These are phyloP conservation scores for Claviceps sp. DNA, from an alignment of 2,329 filamentous ascomycete genomes.

Conservation along the genomic window DNA sequence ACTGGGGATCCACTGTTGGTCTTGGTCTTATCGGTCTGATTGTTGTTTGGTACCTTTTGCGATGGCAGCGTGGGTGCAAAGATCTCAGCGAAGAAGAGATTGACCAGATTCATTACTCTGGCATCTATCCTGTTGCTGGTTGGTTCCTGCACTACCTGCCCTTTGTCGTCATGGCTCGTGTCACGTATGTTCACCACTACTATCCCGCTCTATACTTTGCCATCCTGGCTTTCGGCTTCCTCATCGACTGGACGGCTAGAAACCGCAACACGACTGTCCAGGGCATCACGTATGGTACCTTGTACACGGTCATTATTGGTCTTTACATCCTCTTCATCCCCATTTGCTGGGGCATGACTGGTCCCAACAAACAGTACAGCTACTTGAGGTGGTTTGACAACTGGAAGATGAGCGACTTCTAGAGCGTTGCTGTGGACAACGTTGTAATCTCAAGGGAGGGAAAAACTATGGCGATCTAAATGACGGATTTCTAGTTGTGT, in stretches of 20 bases:
- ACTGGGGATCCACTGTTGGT: conserved; percentile 82
- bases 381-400: conserved; percentile 88
- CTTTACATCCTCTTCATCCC: conserved; percentile 85
- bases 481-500: neutral
- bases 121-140: conserved; percentile 78
- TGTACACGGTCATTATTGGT: conserved; percentile 64
- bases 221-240: conserved; percentile 79
- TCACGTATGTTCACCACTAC: conserved; percentile 98
- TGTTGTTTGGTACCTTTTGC: conserved; percentile 71
- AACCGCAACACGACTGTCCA: conserved; percentile 51
- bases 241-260: conserved; percentile 69
- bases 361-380: conserved; percentile 66
- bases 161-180: conserved; percentile 94
- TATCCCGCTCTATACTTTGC: conserved; percentile 97
- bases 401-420: conserved; percentile 66
- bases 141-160: conserved; percentile 96
- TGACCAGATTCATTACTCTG: conserved; percentile 89
- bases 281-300: conserved; percentile 53
- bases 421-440: conserved; percentile 1
- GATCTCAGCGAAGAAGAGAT: conserved; percentile 71
- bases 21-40: conserved; percentile 61
- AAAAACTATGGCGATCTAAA: neutral
- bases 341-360: conserved; percentile 93
- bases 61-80: conserved; percentile 89
- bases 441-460: neutral